Evolutionary conservation across 305 asterid genomes (phyloP).

Genomic region (Andrographis paniculata): DNA sequence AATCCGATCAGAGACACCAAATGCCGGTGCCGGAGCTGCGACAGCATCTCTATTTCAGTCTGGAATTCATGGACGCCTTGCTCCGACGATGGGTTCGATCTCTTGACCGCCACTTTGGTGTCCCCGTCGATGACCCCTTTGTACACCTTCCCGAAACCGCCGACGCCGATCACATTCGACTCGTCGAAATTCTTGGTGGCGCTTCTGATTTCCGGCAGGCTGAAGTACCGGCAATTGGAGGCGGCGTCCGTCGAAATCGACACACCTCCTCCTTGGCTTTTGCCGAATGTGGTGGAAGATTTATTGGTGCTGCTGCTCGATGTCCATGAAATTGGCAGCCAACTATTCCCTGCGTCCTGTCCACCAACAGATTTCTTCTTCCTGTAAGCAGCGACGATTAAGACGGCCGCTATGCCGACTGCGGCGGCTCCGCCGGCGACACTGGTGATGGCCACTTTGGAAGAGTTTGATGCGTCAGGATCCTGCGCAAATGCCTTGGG

Average conservation of each 20-base stretch:
- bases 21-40: constrained; percentile 34
- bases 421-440: constrained; percentile 84
- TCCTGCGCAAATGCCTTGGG: constrained; percentile 22
- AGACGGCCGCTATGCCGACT: constrained; percentile 53
- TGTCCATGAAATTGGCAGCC: constrained; percentile 12
- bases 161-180: constrained; percentile 50
- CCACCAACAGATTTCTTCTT: constrained; percentile 23
- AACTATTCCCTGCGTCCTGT: not conserved
- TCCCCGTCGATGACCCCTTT: constrained; percentile 29
- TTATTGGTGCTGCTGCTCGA: not conserved
- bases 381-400: constrained; percentile 34
- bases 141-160: constrained; percentile 78
- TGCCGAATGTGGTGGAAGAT: not conserved
- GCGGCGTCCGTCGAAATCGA: constrained; percentile 7
- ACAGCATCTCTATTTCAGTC: constrained; percentile 39
- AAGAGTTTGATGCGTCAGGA: constrained; percentile 9
- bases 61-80: constrained; percentile 25
- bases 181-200: constrained; percentile 60
- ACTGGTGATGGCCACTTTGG: constrained; percentile 36
- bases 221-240: constrained; percentile 12
- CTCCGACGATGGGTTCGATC: constrained; percentile 15
- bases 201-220: constrained; percentile 21
- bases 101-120: constrained; percentile 11
- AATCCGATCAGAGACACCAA: constrained; percentile 36
- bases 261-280: not conserved